Percentiles rank a stretch among this genome's conserved stretches.
phyloP scores from a whole-genome alignment of 1,284 basidiomycete genomes.

The Ganoderma lucidum region DNA sequence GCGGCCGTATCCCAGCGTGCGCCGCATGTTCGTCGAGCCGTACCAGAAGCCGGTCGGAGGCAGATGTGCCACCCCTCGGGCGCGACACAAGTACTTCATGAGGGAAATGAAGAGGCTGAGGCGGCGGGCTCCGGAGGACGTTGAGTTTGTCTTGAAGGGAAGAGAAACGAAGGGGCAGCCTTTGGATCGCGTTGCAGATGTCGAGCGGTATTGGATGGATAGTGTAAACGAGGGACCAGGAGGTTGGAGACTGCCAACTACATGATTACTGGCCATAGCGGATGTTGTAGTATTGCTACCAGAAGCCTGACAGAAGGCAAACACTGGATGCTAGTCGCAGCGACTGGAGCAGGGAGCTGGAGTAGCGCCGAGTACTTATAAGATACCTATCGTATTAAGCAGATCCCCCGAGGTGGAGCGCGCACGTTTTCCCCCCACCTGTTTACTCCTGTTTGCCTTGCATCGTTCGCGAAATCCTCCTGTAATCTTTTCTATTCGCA shows the following conservation, averaged over 20 bases:
- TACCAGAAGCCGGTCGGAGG: background rate
- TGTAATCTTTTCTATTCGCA: too few species aligned
- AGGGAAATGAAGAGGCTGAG: background rate
- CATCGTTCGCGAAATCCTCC: too few species aligned
- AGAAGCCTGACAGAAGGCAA: background rate
- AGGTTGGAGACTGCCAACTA: background rate
- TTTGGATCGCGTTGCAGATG: background rate
- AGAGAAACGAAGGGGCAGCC: background rate
- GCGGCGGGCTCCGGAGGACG: background rate
- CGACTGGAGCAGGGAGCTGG: background rate
- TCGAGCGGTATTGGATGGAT: constrained; percentile 4
- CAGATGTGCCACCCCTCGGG: background rate
- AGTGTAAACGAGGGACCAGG: background rate
- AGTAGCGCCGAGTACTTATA: too few species aligned
- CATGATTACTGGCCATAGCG: too few species aligned
- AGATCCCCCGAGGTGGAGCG: too few species aligned
- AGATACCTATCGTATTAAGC: too few species aligned
- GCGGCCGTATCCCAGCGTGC: constrained; percentile 5
- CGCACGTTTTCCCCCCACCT: too few species aligned
- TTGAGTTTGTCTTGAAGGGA: background rate
- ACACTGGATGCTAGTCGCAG: background rate
- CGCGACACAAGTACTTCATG: background rate
- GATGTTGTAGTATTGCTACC: background rate
- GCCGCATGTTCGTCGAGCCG: constrained; percentile 4
- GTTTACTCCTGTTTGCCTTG: too few species aligned